Evolutionary conservation across 805 yeast genomes (phyloP).

Genomic region (Brettanomyces naardenensis): DNA sequence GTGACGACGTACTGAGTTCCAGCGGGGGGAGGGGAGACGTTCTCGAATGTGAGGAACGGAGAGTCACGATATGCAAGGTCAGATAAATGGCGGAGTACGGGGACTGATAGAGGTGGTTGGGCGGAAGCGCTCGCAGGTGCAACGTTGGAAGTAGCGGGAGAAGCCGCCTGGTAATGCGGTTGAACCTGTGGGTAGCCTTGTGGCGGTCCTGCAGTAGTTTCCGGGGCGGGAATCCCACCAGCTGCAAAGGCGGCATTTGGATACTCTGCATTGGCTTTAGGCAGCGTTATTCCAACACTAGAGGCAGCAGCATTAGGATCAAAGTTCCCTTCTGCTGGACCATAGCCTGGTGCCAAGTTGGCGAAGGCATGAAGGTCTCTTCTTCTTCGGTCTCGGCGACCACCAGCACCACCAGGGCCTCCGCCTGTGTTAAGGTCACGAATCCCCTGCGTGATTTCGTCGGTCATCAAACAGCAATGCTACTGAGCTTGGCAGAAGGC

Average conservation of each 20-base stretch:
- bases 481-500: too few relatives aligned
- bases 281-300: slow-evolving; percentile 19
- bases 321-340: slow-evolving; percentile 11
- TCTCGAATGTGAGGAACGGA: slow-evolving; percentile 63
- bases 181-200: neutral
- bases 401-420: too few relatives aligned
- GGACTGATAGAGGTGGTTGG: slow-evolving; percentile 25
- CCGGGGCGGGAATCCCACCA: too few relatives aligned
- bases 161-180: neutral
- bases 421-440: too few relatives aligned
- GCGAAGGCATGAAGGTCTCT: slow-evolving; percentile 23
- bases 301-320: slow-evolving; percentile 28
- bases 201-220: neutral
- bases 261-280: neutral
- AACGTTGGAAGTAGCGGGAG: neutral
- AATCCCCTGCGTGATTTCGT: too few relatives aligned
- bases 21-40: slow-evolving; percentile 77
- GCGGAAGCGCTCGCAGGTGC: neutral
- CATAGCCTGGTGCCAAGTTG: slow-evolving; percentile 9
- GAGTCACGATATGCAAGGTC: slow-evolving; percentile 29
- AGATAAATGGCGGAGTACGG: slow-evolving; percentile 24
- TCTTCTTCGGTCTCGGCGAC: too few relatives aligned
- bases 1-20: slow-evolving; percentile 59
- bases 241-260: neutral
- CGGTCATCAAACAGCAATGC: too few relatives aligned